These are phyloP conservation scores for Zymoseptoria crescenta DNA, from an alignment of 2,329 filamentous ascomycete genomes.

Conservation along the genomic window DNA sequence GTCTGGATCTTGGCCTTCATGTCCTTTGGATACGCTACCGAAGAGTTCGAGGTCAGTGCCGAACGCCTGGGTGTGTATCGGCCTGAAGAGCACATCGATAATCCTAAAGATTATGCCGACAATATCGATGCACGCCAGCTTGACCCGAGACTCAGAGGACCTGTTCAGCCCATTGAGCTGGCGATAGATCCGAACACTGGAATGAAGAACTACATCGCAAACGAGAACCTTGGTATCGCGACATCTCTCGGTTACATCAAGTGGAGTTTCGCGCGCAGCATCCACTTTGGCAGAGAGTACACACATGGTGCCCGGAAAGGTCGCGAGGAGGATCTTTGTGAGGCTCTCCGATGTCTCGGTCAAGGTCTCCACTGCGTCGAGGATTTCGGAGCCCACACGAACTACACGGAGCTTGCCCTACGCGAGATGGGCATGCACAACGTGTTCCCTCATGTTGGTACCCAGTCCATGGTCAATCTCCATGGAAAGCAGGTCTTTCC, in stretches of 20 bases:
- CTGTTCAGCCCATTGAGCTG: constrained; percentile 45
- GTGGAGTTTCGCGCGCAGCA: constrained; percentile 39
- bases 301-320: constrained; percentile 37
- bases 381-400: constrained; percentile 50
- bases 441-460: constrained; percentile 48
- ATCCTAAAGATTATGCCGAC: constrained; percentile 76
- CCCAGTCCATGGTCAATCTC: constrained; percentile 38
- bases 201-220: constrained; percentile 99
- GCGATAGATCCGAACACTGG: constrained; percentile 53
- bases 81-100: constrained; percentile 76
- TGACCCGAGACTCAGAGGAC: constrained; percentile 67
- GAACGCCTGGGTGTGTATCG: constrained; percentile 74
- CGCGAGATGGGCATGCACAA: constrained; percentile 43
- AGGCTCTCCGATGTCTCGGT: constrained; percentile 44
- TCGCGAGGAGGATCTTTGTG: constrained; percentile 40
- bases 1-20: constrained; percentile 86
- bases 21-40: constrained; percentile 74
- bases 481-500: constrained; percentile 43
- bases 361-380: constrained; percentile 48
- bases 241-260: constrained; percentile 67
- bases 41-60: constrained; percentile 76
- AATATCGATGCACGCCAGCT: constrained; percentile 79
- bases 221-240: constrained; percentile 78
- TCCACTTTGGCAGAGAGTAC: constrained; percentile 43
- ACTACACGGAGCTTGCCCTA: constrained; percentile 47